phyloP scores from a whole-genome alignment of 1,284 basidiomycete species.

The Phellinidium pouzarii region DNA sequence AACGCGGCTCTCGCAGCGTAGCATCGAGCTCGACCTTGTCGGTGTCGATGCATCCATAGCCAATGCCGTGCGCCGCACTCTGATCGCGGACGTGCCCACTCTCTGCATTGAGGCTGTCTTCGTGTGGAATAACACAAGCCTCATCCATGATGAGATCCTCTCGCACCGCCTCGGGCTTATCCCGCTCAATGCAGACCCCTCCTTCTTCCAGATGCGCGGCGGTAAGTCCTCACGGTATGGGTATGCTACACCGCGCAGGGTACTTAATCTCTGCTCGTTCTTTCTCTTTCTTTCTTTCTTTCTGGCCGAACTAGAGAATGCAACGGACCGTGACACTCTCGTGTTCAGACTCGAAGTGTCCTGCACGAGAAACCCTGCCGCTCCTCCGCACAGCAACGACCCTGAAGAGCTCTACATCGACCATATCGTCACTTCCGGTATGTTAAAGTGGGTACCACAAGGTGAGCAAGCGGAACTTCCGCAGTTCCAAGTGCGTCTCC shows the following conservation, averaged over 20 bases:
- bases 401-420: conserved; percentile 64
- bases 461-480: conserved; percentile 63
- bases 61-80: conserved; percentile 87
- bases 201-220: conserved; percentile 45
- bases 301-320: conserved; percentile 32
- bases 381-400: conserved; percentile 51
- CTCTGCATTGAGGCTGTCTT: conserved; percentile 93
- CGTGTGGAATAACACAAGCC: conserved; percentile 92
- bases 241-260: too few species aligned
- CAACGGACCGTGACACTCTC: conserved; percentile 88
- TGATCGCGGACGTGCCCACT: conserved; percentile 94
- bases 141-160: conserved; percentile 93
- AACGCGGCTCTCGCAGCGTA: conserved; percentile 71
- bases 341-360: conserved; percentile 77
- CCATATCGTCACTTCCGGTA: conserved; percentile 70
- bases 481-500: conserved; percentile 2
- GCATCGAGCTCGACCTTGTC: conserved; percentile 91
- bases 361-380: conserved; percentile 60
- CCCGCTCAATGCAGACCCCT: conserved; percentile 84
- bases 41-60: conserved; percentile 96
- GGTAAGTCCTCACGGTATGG: conserved; percentile 29
- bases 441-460: conserved; percentile 78
- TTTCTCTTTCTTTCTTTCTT: conserved; percentile 2
- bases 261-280: neutral
- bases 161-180: conserved; percentile 88